These are phyloP conservation scores for Theobroma grandiflorum DNA, from an alignment of 441 rosid species.

Conservation along the genomic window DNA sequence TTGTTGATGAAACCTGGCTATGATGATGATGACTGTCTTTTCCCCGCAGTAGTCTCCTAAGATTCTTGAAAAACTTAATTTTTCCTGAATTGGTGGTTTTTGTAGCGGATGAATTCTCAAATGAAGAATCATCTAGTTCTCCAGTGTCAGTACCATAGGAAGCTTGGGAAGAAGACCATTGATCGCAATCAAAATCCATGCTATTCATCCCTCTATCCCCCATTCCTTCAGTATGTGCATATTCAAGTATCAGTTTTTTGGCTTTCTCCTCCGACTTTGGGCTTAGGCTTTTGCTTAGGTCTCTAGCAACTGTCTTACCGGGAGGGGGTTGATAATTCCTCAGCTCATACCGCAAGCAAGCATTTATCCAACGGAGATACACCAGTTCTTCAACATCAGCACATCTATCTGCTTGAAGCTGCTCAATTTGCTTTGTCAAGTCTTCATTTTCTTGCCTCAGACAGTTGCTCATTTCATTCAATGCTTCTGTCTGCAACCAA, in stretches of 20 bases:
- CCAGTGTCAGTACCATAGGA: slow-evolving; percentile 61
- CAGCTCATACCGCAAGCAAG: slow-evolving; percentile 85
- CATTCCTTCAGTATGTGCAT: slow-evolving; percentile 62
- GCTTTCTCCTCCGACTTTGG: slow-evolving; percentile 82
- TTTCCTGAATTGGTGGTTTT: slow-evolving; percentile 53
- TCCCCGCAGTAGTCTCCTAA: slow-evolving; percentile 65
- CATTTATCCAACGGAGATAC: slow-evolving; percentile 90
- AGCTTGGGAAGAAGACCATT: slow-evolving; percentile 69
- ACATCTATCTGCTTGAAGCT: slow-evolving; percentile 71
- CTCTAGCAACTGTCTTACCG: slow-evolving; percentile 81
- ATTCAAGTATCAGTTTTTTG: slow-evolving; percentile 80
- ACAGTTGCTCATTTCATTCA: slow-evolving; percentile 48
- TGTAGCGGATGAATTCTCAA: slow-evolving; percentile 40
- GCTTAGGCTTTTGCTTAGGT: slow-evolving; percentile 81
- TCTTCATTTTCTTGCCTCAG: slow-evolving; percentile 64
- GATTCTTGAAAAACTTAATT: slow-evolving; percentile 62
- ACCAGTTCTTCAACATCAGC: slow-evolving; percentile 69
- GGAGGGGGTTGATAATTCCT: slow-evolving; percentile 65
- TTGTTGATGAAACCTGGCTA: slow-evolving; percentile 37
- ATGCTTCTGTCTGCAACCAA: slow-evolving; percentile 53
- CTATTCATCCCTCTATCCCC: slow-evolving; percentile 41
- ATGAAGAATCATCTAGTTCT: slow-evolving; percentile 56
- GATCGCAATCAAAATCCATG: slow-evolving; percentile 58
- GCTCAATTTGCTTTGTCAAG: slow-evolving; percentile 63
- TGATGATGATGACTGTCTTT: slow-evolving; percentile 51